Percentiles rank a stretch among this genome's conserved stretches.
Evolutionary conservation across 2,329 filamentous ascomycete species (phyloP).

Genomic region (Claviceps fusiformis): DNA sequence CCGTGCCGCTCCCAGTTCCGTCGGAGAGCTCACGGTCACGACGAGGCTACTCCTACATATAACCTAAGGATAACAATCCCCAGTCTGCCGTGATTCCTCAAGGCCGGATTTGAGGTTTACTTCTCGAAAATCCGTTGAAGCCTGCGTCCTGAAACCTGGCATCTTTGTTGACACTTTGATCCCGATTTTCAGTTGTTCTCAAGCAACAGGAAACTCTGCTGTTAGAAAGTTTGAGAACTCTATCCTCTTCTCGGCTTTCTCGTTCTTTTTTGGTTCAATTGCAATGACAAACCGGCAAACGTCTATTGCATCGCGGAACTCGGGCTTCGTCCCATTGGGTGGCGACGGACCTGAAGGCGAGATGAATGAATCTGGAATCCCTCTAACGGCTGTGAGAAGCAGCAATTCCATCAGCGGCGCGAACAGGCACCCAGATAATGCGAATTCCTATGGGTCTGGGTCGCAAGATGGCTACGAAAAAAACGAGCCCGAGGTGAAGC

Average conservation of each 20-base stretch:
- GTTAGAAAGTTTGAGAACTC: neutral
- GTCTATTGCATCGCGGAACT: constrained; percentile 11
- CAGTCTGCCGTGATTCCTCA: neutral
- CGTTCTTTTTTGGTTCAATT: neutral
- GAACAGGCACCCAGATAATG: constrained; percentile 27
- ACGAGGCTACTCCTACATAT: neutral
- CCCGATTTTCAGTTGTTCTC: too few relatives aligned
- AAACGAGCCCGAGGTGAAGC: constrained; percentile 20
- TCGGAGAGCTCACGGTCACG: neutral
- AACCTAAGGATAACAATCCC: neutral
- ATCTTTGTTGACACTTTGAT: too few relatives aligned
- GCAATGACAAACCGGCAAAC: constrained; percentile 9
- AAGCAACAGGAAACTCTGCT: neutral
- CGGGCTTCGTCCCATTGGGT: constrained; percentile 31
- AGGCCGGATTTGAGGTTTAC: neutral
- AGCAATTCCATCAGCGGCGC: constrained; percentile 40
- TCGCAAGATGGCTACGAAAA: constrained; percentile 30
- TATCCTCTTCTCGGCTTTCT: neutral
- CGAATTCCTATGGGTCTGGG: constrained; percentile 21
- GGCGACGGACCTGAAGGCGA: constrained; percentile 16
- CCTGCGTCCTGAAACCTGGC: neutral
- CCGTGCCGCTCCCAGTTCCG: neutral
- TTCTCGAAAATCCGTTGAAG: neutral
- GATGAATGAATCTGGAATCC: constrained; percentile 33
- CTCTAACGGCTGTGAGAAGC: constrained; percentile 41